Base-by-base conservation (phyloP, 2,329 filamentous ascomycete genomes). In the Colletotrichum trifolii region DNA sequence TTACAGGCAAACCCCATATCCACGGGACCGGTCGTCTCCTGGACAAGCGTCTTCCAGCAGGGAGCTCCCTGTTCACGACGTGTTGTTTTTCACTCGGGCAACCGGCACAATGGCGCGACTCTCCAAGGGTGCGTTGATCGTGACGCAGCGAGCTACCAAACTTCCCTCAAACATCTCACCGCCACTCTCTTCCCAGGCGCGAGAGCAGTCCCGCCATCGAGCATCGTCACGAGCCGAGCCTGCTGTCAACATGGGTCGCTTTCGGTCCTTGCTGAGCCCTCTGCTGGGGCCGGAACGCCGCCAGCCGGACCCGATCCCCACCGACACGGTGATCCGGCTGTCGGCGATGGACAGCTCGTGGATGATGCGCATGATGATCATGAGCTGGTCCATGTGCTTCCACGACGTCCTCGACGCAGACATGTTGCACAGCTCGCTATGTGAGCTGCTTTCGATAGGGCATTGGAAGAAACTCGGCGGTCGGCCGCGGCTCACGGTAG, bases 381-480 rank as follows among this genome's bases (percentile, higher is more conserved):
- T 79, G 8, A 70, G 68, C 25, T 77, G 72, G 72, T 74, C 76
- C 0, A 72, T 83, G 45, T 73, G 73, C 12, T 84, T 84, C 67
- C 77, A 84, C 62, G 78, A 81, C 60, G 79, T 82, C 1, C 75
- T 85, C 3, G 81, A 85, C 59, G 69, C 75, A 0, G 68, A 76
- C 1, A 79, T 73, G 56, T 72, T 85, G 2, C 71, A 72, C 4
- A 57, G 50, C 2, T 70, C 80, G 0, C 71, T 85, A 0, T 70
- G 71, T 3, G 70, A 69, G 33, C 69, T 85, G 10, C 67, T 84
- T 4, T 72, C 78, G 4, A 77, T 75, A 5, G 79, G 77, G 0
- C 77, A 79, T 39, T 85, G 82, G 83, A 74, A 74, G 15, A 82
- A 81, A 64, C 68, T 85, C 1, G 81, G 81, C 2, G 83, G 80